Evolutionary conservation across 805 yeast species (phyloP), one percentile per base, ranked within the genome.

Genomic region (Candida fluviatilis): DNA sequence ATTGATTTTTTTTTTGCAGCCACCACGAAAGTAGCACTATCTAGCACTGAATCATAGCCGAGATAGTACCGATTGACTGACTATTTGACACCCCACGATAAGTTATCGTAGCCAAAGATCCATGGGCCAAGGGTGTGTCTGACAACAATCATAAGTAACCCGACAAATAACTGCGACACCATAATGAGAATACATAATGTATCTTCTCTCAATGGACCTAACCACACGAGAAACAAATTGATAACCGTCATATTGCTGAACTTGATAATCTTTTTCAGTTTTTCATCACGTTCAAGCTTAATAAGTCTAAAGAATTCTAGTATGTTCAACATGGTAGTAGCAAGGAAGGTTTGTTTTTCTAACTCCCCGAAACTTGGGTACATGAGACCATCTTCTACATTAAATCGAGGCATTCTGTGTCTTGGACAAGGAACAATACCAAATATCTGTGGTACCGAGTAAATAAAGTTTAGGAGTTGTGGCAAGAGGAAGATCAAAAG

Each of bases 191-290:
- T 41, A 46, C 97, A 84, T 38, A 93, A 66, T 16, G 55, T 64
- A 55, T 86, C 96, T 60, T 93, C 99, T 41, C 90, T 72, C 69
- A 84, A 57, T 4, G 99, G 97, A 1, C 99, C 99, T 31, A 82
- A 69, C 85, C 89, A 80, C 7, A 91, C 95, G 30, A 91, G 64
- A 2, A 76, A 73, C 44, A 93, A 66, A 55, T 91, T 93, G 47
- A 93, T 89, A 35, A 93, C 62, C 2, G 99, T 93, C 76, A 91
- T 71, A 55, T 93, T 93, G 10, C 93, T 80, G 39, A 84, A 78
- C 42, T 71, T 63, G 6, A 59, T 55, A 19, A 72, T 57, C 10
- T 50, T 18, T 5, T 51, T 45, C 16, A 35, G 36, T 4, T 51
- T 37, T 3, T 40, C 42, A 34, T 51, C 54, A 31, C 58, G 43